Evolutionary conservation across 2,329 filamentous ascomycete species (phyloP), one percentile per base, ranked within the genome.

Genomic region (Arachnomyces sp.): DNA sequence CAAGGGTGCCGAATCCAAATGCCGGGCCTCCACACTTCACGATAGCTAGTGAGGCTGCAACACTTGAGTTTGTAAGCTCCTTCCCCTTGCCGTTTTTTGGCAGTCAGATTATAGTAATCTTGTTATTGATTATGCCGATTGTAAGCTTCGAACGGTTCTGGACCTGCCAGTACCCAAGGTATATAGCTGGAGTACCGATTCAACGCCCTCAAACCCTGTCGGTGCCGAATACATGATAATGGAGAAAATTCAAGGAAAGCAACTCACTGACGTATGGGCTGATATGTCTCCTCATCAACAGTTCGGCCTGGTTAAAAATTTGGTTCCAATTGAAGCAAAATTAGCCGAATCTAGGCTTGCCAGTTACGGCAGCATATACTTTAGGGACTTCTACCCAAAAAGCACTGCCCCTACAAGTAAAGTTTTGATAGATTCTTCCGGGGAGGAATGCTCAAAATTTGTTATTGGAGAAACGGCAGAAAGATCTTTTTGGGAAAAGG

Each of bases 221-320:
- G 47, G 46, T 17, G 40, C 50, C 13, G 50, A 51, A 25, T 54
- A 50, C 38, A 54, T 51, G 13, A 29, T 54, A 3, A 51, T 54
- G 44, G 44, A 52, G 25, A 49, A 45, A 31, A 40, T 49, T 1
- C 5, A 43, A 32, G 51, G 48, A 14, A 31, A 28, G 17, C 48
- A 48, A 14, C 18, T 52, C 6, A 47, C 36, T 18, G 31, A 50
- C 17, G 40, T 46, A 17, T 54, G 47, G 49, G 31, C 29, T 9
- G 34, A 16, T n/a, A 48, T 54, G 42, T 44, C 45, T 16, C 36
- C 48, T 31, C 18, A 34, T 28, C 45, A 54, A 36, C 44, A 34
- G 15, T 50, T 50, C 34, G 29, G 43, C 5, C 34, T 54, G 12
- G 36, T 52, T 13, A 42, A 46, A n/a, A 49, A 36, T 28, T 16